A percentile compares a stretch with the other conserved stretches of the same genome.
Evolutionary conservation across 192 early-diverging fungal species (phyloP).

Genomic region (Umbelopsis ramanniana): DNA sequence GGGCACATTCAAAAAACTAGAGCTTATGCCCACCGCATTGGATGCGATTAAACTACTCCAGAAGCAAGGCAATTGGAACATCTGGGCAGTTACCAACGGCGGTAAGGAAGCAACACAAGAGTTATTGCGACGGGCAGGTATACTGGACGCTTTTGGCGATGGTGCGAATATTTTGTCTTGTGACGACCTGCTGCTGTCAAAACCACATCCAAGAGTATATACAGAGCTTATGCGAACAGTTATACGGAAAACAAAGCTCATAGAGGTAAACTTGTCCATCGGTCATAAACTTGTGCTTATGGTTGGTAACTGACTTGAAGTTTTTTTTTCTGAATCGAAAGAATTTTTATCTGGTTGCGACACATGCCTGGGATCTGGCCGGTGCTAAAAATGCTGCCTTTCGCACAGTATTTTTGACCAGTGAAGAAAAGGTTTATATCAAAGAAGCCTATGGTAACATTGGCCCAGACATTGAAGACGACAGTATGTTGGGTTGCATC

Average conservation of each 20-base stretch:
- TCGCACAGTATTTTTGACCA: constrained; percentile 32
- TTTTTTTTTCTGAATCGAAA: no score
- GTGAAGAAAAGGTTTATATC: constrained; percentile 24
- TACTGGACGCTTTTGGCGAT: neutral
- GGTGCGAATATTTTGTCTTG: constrained; percentile 35
- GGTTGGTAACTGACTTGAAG: no score
- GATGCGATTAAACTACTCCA: constrained; percentile 20
- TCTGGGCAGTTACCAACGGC: constrained; percentile 39
- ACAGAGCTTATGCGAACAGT: constrained; percentile 31
- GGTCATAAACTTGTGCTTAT: neutral
- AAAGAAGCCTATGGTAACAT: constrained; percentile 16
- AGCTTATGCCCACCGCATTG: constrained; percentile 3
- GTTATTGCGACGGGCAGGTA: constrained; percentile 15
- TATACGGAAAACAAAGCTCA: constrained; percentile 31
- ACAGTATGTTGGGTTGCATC: constrained; percentile 26
- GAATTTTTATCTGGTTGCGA: constrained; percentile 40
- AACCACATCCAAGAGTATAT: constrained; percentile 43
- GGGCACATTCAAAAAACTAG: constrained; percentile 24
- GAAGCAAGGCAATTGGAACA: constrained; percentile 28
- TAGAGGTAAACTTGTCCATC: constrained; percentile 32
- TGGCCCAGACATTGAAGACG: constrained; percentile 29
- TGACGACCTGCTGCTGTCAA: constrained; percentile 34
- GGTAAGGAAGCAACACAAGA: neutral
- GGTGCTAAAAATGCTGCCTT: constrained; percentile 33
- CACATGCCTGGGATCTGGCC: constrained; percentile 41